These are phyloP conservation scores for Aspergillus melleus DNA, from an alignment of 2,329 filamentous ascomycete genomes.

Conservation along the genomic window DNA sequence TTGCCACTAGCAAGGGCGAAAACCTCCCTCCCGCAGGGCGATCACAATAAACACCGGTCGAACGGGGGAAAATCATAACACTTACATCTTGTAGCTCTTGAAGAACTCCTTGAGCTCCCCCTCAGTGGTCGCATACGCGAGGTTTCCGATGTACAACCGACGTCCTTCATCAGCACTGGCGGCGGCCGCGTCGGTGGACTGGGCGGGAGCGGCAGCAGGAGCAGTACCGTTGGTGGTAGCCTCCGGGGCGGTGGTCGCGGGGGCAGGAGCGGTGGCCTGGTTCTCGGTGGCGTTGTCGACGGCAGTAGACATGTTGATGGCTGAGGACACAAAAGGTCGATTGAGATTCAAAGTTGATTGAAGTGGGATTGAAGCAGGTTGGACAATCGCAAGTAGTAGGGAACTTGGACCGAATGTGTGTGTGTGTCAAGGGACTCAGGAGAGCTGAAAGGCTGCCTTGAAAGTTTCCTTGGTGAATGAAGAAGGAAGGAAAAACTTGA, in stretches of 20 bases:
- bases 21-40: slow-evolving; percentile 2
- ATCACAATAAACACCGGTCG: background rate
- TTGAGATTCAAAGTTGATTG: slow-evolving; percentile 17
- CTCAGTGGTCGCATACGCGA: slow-evolving; percentile 99
- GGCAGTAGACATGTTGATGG: slow-evolving; percentile 75
- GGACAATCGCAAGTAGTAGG: slow-evolving; percentile 31
- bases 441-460: slow-evolving; percentile 50
- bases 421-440: slow-evolving; percentile 64
- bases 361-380: slow-evolving; percentile 33
- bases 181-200: slow-evolving; percentile 81
- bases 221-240: slow-evolving; percentile 57
- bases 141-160: slow-evolving; percentile 99
- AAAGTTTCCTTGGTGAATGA: background rate
- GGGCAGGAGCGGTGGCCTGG: slow-evolving; percentile 54
- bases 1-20: background rate
- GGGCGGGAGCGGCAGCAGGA: slow-evolving; percentile 61
- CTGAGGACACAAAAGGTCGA: slow-evolving; percentile 43
- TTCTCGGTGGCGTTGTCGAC: slow-evolving; percentile 69
- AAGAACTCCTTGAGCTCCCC: slow-evolving; percentile 99
- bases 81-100: slow-evolving; percentile 99
- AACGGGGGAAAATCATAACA: slow-evolving; percentile 29
- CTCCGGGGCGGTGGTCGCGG: slow-evolving; percentile 64
- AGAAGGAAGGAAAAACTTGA: slow-evolving; percentile 42
- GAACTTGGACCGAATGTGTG: slow-evolving; percentile 22
- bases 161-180: slow-evolving; percentile 98